phyloP scores from a whole-genome alignment of 768 basidiomycete genomes.

The Leccinum fibrillosum region DNA sequence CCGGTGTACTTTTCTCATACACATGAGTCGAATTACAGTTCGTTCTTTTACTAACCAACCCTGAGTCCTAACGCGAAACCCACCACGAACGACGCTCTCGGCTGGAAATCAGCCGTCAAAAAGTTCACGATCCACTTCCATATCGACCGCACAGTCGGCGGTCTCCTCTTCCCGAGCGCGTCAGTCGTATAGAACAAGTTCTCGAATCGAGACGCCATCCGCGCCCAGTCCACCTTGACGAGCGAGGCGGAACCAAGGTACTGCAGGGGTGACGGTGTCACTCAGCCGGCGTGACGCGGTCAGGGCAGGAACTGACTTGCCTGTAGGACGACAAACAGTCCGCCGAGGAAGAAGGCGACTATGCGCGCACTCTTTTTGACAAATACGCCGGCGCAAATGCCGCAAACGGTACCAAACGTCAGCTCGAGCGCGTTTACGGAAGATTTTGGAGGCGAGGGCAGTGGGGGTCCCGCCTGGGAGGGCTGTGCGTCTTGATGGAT shows the following conservation, averaged over 20 bases:
- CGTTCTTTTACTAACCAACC: slow-evolving; percentile 54
- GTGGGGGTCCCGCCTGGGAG: slow-evolving; percentile 8
- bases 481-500: slow-evolving; percentile 8
- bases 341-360: slow-evolving; percentile 84
- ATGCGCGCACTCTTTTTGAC: slow-evolving; percentile 91
- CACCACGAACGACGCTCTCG: slow-evolving; percentile 81
- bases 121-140: slow-evolving; percentile 76
- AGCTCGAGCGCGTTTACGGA: slow-evolving; percentile 78
- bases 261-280: slow-evolving; percentile 45
- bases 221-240: slow-evolving; percentile 80
- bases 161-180: slow-evolving; percentile 45
- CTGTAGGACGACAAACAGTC: slow-evolving; percentile 87
- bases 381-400: slow-evolving; percentile 89
- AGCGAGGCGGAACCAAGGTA: slow-evolving; percentile 74
- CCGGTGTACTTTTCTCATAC: not conserved
- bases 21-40: not conserved
- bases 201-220: slow-evolving; percentile 64
- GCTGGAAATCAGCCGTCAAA: slow-evolving; percentile 90
- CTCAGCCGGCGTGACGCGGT: slow-evolving; percentile 1
- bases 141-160: slow-evolving; percentile 62
- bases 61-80: slow-evolving; percentile 81
- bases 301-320: slow-evolving; percentile 38
- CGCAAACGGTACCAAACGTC: slow-evolving; percentile 84
- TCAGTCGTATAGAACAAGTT: slow-evolving; percentile 66
- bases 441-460: slow-evolving; percentile 58